Percentiles rank a stretch among this genome's conserved stretches.
phyloP scores from a whole-genome alignment of 2,329 filamentous ascomycete genomes.

The Claviceps sp. region DNA sequence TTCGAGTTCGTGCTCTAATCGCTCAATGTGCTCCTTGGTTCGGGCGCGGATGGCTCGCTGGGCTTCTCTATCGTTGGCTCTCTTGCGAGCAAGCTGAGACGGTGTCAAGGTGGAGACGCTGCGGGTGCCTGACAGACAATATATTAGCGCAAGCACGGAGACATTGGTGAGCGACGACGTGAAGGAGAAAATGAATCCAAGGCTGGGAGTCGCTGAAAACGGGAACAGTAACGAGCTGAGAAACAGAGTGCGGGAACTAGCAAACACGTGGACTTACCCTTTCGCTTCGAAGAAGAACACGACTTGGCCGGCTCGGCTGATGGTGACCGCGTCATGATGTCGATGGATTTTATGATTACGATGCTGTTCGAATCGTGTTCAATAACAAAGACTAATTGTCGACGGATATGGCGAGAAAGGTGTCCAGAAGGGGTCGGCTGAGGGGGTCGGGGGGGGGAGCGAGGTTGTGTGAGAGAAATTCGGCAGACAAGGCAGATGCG shows the following conservation, averaged over 20 bases:
- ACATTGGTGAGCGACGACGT: not conserved
- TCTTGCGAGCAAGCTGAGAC: constrained; percentile 78
- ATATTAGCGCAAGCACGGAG: not conserved
- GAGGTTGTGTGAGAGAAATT: not conserved
- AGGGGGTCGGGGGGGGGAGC: not conserved
- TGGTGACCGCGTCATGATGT: constrained; percentile 27
- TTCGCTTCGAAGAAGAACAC: constrained; percentile 24
- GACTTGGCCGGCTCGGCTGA: constrained; percentile 29
- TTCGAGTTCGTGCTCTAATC: constrained; percentile 59
- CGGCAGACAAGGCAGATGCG: not conserved
- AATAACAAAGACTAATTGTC: not conserved
- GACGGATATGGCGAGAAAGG: constrained; percentile 2
- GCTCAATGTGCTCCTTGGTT: constrained; percentile 76
- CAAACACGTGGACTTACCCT: constrained; percentile 27
- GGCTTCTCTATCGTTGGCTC: constrained; percentile 82
- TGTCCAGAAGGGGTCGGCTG: not conserved
- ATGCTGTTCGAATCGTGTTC: not conserved
- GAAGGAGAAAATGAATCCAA: not conserved
- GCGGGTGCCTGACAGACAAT: constrained; percentile 39
- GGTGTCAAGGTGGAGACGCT: constrained; percentile 80
- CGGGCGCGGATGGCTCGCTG: constrained; percentile 77
- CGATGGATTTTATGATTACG: not conserved
- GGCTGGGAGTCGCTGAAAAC: not conserved
- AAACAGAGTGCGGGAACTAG: not conserved
- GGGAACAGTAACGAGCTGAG: not conserved